phyloP scores from a whole-genome alignment of 2,329 filamentous ascomycete species.

The Fusarium vanettenii region DNA sequence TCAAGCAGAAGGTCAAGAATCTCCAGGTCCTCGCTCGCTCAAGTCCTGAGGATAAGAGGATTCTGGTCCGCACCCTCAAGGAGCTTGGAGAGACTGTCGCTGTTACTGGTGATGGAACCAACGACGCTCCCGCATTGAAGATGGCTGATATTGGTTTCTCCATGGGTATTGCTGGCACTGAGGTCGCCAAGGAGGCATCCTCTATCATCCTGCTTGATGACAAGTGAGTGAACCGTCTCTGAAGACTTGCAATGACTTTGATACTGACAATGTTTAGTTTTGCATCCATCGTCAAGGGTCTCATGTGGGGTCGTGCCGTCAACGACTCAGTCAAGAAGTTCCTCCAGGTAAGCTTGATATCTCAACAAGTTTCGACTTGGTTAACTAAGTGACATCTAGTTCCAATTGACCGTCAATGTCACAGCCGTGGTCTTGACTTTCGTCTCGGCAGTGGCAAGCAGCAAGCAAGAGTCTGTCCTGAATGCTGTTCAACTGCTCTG shows the following conservation, averaged over 20 bases:
- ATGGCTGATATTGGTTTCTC: slow-evolving; percentile 72
- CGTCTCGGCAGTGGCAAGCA: slow-evolving; percentile 65
- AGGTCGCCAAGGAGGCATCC: slow-evolving; percentile 72
- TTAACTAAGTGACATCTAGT: slow-evolving; percentile 51
- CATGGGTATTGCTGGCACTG: slow-evolving; percentile 73
- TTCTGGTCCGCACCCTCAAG: slow-evolving; percentile 71
- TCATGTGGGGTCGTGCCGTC: slow-evolving; percentile 72
- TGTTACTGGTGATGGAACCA: slow-evolving; percentile 72
- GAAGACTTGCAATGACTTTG: background rate
- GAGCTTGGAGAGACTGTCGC: slow-evolving; percentile 70
- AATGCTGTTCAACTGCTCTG: slow-evolving; percentile 71
- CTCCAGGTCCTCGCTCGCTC: slow-evolving; percentile 74
- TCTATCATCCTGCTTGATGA: slow-evolving; percentile 72
- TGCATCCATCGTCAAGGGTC: slow-evolving; percentile 67
- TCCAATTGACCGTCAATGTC: slow-evolving; percentile 73
- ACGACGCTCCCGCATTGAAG: slow-evolving; percentile 70
- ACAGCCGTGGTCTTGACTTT: slow-evolving; percentile 71
- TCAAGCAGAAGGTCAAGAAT: slow-evolving; percentile 66
- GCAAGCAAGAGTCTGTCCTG: slow-evolving; percentile 64
- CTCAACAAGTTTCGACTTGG: background rate
- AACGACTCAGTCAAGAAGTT: slow-evolving; percentile 74
- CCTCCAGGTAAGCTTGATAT: slow-evolving; percentile 57
- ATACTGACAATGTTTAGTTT: slow-evolving; percentile 51
- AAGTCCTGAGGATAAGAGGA: slow-evolving; percentile 74
- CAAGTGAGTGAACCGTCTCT: slow-evolving; percentile 50